These are phyloP conservation scores for Hymenotorrendiella dingleyae DNA, from an alignment of 2,329 filamentous ascomycete genomes.

Conservation along the genomic window DNA sequence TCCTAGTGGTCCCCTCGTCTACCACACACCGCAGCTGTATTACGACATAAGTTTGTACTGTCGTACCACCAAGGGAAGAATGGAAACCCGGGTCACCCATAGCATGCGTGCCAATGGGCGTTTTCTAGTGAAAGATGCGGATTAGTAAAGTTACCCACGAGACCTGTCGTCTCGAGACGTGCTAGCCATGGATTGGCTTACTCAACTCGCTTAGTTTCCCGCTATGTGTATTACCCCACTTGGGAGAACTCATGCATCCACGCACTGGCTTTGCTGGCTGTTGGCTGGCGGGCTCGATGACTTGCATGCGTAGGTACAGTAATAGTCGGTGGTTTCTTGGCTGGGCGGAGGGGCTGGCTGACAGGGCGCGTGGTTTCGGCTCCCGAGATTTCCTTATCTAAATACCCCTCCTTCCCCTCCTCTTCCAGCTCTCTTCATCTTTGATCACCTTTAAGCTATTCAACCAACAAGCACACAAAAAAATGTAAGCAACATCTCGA, in stretches of 20 bases:
- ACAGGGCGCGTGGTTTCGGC: too few species aligned
- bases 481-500: background rate
- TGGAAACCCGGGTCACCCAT: too few species aligned
- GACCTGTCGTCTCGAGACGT: conserved; percentile 7
- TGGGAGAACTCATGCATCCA: too few species aligned
- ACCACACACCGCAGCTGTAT: background rate
- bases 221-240: background rate
- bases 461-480: background rate
- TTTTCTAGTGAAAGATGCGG: background rate
- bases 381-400: conserved; percentile 5
- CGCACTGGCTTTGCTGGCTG: too few species aligned
- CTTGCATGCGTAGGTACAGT: too few species aligned
- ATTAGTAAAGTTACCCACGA: background rate
- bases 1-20: background rate
- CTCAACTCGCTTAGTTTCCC: conserved; percentile 2
- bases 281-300: conserved; percentile 1
- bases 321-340: too few species aligned
- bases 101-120: background rate
- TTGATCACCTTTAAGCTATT: background rate
- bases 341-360: too few species aligned
- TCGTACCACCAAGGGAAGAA: too few species aligned
- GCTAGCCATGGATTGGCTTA: conserved; percentile 3
- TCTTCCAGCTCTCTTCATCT: background rate
- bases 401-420: background rate
- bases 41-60: too few species aligned